phyloP scores from a whole-genome alignment of 2,329 filamentous ascomycete genomes.

The Rasamsonia emersonii region DNA sequence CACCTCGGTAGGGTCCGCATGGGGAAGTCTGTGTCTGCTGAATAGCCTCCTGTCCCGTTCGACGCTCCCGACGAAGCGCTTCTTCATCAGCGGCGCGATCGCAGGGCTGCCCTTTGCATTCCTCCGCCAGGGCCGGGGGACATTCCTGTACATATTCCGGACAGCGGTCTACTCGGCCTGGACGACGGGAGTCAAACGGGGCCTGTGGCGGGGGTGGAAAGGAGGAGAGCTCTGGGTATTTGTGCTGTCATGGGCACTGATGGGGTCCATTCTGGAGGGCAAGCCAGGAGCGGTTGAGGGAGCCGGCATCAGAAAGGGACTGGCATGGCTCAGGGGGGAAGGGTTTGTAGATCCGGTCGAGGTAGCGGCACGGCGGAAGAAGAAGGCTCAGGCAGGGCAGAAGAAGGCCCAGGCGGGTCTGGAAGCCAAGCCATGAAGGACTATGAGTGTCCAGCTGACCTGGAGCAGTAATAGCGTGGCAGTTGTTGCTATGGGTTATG shows the following conservation, averaged over 20 bases:
- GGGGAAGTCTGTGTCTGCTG: slow-evolving; percentile 86
- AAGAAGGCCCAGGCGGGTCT: no score
- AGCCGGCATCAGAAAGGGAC: slow-evolving; percentile 57
- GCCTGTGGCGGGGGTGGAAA: slow-evolving; percentile 75
- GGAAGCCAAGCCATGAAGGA: no score
- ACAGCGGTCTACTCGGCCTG: slow-evolving; percentile 75
- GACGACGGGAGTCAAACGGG: slow-evolving; percentile 87
- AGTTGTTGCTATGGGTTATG: no score
- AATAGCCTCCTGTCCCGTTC: slow-evolving; percentile 66
- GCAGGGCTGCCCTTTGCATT: slow-evolving; percentile 75
- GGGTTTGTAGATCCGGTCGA: slow-evolving; percentile 63
- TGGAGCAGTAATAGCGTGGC: no score
- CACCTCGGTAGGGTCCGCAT: slow-evolving; percentile 74
- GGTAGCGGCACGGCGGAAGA: slow-evolving; percentile 31
- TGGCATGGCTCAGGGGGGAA: slow-evolving; percentile 67
- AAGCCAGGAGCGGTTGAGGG: slow-evolving; percentile 61
- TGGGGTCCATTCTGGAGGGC: slow-evolving; percentile 69
- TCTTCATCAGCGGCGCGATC: slow-evolving; percentile 80
- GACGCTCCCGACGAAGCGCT: slow-evolving; percentile 71
- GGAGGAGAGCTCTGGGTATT: slow-evolving; percentile 82
- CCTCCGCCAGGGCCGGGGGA: slow-evolving; percentile 46
- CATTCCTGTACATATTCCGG: slow-evolving; percentile 72
- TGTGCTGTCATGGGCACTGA: slow-evolving; percentile 65
- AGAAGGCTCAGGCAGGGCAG: slow-evolving; percentile 2
- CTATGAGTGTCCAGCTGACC: no score